Evolutionary conservation across 345 rosid genomes (phyloP), one percentile per base, ranked within the genome.

Genomic region (Psidium guajava): DNA sequence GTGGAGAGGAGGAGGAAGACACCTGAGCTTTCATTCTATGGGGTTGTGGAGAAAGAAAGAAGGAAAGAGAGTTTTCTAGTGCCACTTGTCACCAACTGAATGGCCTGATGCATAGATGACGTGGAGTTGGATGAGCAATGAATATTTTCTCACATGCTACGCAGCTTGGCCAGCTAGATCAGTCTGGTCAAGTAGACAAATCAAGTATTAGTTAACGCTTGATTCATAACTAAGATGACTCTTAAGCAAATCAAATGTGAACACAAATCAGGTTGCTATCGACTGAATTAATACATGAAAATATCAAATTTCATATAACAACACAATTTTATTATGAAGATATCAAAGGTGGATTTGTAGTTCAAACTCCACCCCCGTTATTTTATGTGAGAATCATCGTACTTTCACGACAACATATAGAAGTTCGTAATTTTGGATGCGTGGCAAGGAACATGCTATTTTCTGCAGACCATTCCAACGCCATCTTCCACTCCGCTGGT

Each of bases 1-100:
- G 73, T 22, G 91, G 87, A 9, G 92, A 92, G 91, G 87, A 7
- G 58, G 89, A 15, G 54, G 44, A 42, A 42, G 44, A 42, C 44
- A 5, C 44, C 3, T n/a, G 44, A 49, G 50, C 50, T 49, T 49
- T 49, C 50, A 49, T 49, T 10, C n/a, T n/a, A n/a, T n/a, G n/a
- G n/a, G n/a, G n/a, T n/a, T n/a, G n/a, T n/a, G n/a, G n/a, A n/a
- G n/a, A n/a, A 36, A 36, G 40, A 36, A 4, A 36, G 40, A 36
- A 36, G 40, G 40, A 4, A 36, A 36, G 40, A 36, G 40, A 36
- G 40, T 36, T 36, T 36, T 36, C 40, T 36, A 36, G 4, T 36
- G 2, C 4, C 4, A 2, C 40, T 36, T 36, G 40, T 36, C 40
- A 4, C 40, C 40, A 36, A 36, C 40, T 36, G 40, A 36, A 36